These are phyloP conservation scores for Albizia julibrissin DNA, from an alignment of 306 rosid genomes.

Conservation along the genomic window DNA sequence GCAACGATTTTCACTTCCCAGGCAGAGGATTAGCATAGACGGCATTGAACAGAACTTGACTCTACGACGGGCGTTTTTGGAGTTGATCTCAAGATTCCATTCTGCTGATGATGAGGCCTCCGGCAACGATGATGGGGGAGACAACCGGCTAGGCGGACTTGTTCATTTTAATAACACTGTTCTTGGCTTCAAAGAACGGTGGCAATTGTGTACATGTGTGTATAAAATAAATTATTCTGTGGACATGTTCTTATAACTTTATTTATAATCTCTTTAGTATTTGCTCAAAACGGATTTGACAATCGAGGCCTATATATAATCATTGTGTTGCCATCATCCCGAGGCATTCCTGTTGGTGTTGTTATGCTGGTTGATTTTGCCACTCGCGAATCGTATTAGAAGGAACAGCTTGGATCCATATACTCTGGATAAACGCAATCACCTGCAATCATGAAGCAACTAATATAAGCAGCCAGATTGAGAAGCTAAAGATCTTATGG, in stretches of 20 bases:
- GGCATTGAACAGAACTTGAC: constrained; percentile 31
- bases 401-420: constrained; percentile 52
- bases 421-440: constrained; percentile 65
- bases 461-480: neutral
- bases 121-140: constrained; percentile 42
- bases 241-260: constrained; percentile 7
- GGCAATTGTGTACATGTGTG: constrained; percentile 41
- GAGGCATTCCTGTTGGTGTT: constrained; percentile 43
- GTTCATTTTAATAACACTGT: constrained; percentile 42
- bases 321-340: constrained; percentile 7
- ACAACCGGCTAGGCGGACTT: constrained; percentile 54
- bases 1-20: constrained; percentile 58
- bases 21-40: constrained; percentile 50
- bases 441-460: constrained; percentile 39
- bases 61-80: constrained; percentile 47
- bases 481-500: neutral
- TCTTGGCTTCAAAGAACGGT: constrained; percentile 24
- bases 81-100: constrained; percentile 55
- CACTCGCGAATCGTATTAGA: constrained; percentile 30
- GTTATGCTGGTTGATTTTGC: constrained; percentile 17
- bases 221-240: constrained; percentile 9
- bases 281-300: neutral
- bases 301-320: too few species aligned
- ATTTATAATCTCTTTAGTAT: neutral
- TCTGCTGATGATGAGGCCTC: constrained; percentile 27